phyloP scores from a whole-genome alignment of 768 basidiomycete species.

The Rhodotorula kratochvilovae region DNA sequence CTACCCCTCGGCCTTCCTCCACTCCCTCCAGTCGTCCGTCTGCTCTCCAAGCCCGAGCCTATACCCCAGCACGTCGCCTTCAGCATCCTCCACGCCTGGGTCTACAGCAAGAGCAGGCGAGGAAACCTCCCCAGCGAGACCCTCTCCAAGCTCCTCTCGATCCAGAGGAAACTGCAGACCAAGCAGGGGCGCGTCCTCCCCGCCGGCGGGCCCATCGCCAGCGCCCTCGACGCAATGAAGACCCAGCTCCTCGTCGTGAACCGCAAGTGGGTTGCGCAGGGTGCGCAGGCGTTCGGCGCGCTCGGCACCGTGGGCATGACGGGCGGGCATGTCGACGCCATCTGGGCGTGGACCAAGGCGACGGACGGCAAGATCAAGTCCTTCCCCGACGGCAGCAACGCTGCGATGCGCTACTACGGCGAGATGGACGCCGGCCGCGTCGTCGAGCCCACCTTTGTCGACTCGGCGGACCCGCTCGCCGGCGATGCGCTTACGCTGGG shows the following conservation, averaged over 20 bases:
- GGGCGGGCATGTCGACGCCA: constrained; percentile 5
- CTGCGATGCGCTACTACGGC: neutral
- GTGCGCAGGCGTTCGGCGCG: constrained; percentile 27
- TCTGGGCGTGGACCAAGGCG: constrained; percentile 31
- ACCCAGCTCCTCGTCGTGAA: constrained; percentile 27
- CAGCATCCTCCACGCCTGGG: neutral
- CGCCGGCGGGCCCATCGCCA: neutral
- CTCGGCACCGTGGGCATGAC: constrained; percentile 33
- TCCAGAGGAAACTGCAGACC: constrained; percentile 58
- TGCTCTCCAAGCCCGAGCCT: constrained; percentile 8
- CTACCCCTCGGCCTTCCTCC: neutral
- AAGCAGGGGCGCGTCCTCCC: constrained; percentile 46
- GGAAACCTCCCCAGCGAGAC: constrained; percentile 16
- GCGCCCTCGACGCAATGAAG: constrained; percentile 26
- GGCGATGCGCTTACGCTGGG: neutral
- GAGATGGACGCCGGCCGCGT: constrained; percentile 36
- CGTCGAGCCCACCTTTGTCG: constrained; percentile 5
- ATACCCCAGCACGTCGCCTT: constrained; percentile 17
- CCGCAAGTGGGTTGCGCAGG: constrained; percentile 18
- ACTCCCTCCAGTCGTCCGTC: constrained; percentile 14
- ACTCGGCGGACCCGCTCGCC: constrained; percentile 15
- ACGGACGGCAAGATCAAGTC: constrained; percentile 32
- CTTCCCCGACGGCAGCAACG: constrained; percentile 11
- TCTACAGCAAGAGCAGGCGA: neutral
- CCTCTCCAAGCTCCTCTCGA: constrained; percentile 8